Evolutionary conservation across 768 basidiomycete genomes (phyloP).

Genomic region (Boletus speciosus): DNA sequence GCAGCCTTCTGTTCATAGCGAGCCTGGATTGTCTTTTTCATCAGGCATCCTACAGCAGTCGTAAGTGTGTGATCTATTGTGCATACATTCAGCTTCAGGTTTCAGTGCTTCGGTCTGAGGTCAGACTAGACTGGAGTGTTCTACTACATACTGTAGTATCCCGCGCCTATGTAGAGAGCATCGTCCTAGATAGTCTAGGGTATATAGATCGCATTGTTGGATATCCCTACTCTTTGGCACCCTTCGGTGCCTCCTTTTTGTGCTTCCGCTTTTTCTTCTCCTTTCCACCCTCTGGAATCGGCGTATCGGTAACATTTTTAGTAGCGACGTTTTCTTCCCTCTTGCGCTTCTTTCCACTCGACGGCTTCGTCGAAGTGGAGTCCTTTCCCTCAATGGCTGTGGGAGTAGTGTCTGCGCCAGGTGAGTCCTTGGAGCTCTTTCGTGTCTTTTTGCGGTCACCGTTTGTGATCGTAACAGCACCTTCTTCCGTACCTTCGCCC

Average conservation of each 20-base stretch:
- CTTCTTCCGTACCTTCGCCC: constrained; percentile 6
- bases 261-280: constrained; percentile 33
- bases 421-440: constrained; percentile 16
- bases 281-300: constrained; percentile 17
- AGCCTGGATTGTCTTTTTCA: too few species aligned
- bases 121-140: too few species aligned
- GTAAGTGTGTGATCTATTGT: too few species aligned
- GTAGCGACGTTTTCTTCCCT: constrained; percentile 10
- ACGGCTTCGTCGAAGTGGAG: constrained; percentile 1
- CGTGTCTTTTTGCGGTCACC: constrained; percentile 26
- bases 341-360: constrained; percentile 27
- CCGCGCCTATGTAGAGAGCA: not conserved
- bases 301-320: constrained; percentile 9
- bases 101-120: too few species aligned
- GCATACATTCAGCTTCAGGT: too few species aligned
- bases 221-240: not conserved
- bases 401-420: not conserved
- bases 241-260: constrained; percentile 5
- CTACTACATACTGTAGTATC: not conserved
- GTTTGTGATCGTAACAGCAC: constrained; percentile 3
- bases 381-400: constrained; percentile 15
- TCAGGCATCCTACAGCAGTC: too few species aligned
- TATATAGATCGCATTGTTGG: not conserved
- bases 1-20: too few species aligned
- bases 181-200: not conserved